Base-by-base conservation (phyloP, 805 yeast species). In the Cyberlindnera amylophila region DNA sequence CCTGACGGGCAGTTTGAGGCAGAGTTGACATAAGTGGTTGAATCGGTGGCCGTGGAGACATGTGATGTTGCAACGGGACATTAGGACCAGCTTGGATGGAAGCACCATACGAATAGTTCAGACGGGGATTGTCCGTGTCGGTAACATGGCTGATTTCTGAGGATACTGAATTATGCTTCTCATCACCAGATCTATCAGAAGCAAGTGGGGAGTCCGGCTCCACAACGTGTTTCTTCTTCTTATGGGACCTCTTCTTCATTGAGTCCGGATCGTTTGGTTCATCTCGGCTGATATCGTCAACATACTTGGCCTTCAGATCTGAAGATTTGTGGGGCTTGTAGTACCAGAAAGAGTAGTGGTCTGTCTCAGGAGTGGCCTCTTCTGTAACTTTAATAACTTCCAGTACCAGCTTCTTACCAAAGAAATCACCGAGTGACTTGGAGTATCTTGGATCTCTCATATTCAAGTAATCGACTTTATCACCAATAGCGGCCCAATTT, bases 251-350 rank as follows among this genome's bases (percentile, higher is more conserved):
- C 18, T 32, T 23, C 30, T 9, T 24, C 36, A 33, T 4, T 7
- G 42, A 26, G 4, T 21, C 38, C 8, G 43, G 54, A 34, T 58
- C 62, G 42, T 57, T 57, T 6, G 62, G 62, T n/a, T 26, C 36
- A 12, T 43, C 38, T 10, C 12, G 14, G 1, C 12, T 24, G 1
- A 42, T 8, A 31, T 54, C 52, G 41, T 54, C 48, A 4, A 53
- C 52, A 32, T 54, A 58, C 29, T 58, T 43, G 5, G 57, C 61
- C n/a, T 51, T 46, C n/a, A 35, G 44, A 29, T 54, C 57, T 10
- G 54, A 46, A 6, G 62, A 57, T 15, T 32, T 36, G 2, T 21
- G 26, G 13, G 56, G 56, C 26, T 45, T 41, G 29, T 58, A 55
- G 32, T 52, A 51, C 62, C 63, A 58, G 8, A 55, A n/a, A 12